These are phyloP conservation scores for Ogataea ramenticola DNA, from an alignment of 805 yeast species.

Conservation along the genomic window DNA sequence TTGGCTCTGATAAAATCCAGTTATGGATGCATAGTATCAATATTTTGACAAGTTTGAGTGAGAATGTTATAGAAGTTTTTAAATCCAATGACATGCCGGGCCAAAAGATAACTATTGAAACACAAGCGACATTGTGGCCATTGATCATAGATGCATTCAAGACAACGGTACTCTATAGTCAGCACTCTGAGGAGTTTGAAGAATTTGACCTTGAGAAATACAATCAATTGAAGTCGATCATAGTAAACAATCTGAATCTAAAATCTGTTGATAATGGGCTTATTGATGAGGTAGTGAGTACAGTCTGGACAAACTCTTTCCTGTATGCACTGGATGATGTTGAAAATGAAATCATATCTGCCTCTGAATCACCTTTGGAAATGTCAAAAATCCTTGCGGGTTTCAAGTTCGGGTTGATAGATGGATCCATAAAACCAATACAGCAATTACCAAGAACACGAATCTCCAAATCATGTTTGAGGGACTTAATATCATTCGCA, in stretches of 20 bases:
- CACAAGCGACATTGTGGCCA: slow-evolving; percentile 26
- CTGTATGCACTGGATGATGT: slow-evolving; percentile 50
- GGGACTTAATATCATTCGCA: slow-evolving; percentile 37
- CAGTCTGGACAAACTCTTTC: slow-evolving; percentile 54
- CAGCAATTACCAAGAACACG: slow-evolving; percentile 33
- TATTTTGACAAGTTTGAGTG: slow-evolving; percentile 30
- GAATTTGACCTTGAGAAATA: slow-evolving; percentile 39
- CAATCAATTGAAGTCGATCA: slow-evolving; percentile 28
- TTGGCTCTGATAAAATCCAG: slow-evolving; percentile 19
- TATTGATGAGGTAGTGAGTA: slow-evolving; percentile 36
- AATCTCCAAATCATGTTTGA: slow-evolving; percentile 51
- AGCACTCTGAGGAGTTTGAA: slow-evolving; percentile 23
- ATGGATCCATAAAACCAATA: slow-evolving; percentile 57
- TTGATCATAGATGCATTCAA: slow-evolving; percentile 33
- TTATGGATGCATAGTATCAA: slow-evolving; percentile 50
- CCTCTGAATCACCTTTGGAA: slow-evolving; percentile 21
- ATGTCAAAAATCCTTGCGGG: slow-evolving; percentile 30
- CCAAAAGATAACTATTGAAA: not conserved
- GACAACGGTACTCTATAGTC: slow-evolving; percentile 30
- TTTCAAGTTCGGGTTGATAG: slow-evolving; percentile 41
- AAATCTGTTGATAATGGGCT: slow-evolving; percentile 16
- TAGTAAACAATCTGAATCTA: slow-evolving; percentile 34
- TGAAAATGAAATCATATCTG: slow-evolving; percentile 28
- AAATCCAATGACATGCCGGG: not conserved
- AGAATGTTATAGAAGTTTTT: slow-evolving; percentile 22